These are phyloP conservation scores for Trichoderma koningii DNA, from an alignment of 2,329 filamentous ascomycete species.

Conservation along the genomic window DNA sequence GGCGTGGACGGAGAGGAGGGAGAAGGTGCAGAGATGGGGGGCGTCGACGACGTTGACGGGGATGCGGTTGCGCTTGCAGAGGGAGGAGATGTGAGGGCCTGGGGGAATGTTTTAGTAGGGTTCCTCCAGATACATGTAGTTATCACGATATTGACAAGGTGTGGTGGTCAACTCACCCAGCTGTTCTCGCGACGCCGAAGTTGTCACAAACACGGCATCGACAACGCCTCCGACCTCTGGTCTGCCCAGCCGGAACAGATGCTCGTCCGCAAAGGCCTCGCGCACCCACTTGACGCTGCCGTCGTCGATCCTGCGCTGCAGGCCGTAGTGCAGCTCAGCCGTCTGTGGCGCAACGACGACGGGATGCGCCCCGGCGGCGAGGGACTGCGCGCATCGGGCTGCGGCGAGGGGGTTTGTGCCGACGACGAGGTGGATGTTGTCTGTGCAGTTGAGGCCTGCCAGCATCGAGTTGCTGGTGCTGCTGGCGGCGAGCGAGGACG, in stretches of 20 bases:
- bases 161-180: constrained; percentile 37
- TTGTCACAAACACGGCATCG: constrained; percentile 89
- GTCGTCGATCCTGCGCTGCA: constrained; percentile 66
- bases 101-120: background rate
- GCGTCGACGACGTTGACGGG: constrained; percentile 92
- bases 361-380: constrained; percentile 79
- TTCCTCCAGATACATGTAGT: too few species aligned
- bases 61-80: constrained; percentile 79
- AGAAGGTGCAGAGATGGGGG: constrained; percentile 84
- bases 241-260: constrained; percentile 77
- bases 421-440: constrained; percentile 79
- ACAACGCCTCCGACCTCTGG: constrained; percentile 76
- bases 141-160: background rate
- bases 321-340: constrained; percentile 57
- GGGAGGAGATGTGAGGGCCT: constrained; percentile 68
- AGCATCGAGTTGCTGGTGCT: constrained; percentile 50
- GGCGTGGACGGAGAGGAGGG: constrained; percentile 81
- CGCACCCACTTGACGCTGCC: constrained; percentile 67
- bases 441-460: constrained; percentile 68
- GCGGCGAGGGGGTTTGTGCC: constrained; percentile 87
- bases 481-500: background rate
- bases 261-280: constrained; percentile 66
- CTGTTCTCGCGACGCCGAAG: constrained; percentile 49
- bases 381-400: constrained; percentile 74
- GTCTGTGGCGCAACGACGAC: constrained; percentile 73